Base-by-base conservation (phyloP, 2,329 filamentous ascomycete genomes). In the Coniochaeta sp. region DNA sequence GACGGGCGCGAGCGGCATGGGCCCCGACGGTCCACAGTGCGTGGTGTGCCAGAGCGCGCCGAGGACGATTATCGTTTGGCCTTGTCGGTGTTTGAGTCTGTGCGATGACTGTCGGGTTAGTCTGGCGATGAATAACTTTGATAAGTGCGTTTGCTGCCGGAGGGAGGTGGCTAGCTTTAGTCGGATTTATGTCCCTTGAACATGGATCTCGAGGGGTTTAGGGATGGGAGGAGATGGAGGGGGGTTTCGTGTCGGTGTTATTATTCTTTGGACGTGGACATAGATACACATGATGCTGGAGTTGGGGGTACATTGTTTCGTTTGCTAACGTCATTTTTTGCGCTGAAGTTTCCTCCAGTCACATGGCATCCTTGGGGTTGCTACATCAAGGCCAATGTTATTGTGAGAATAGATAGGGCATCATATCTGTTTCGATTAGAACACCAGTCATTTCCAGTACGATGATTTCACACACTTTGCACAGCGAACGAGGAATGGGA, bases 71-170 rank as follows among this genome's bases (percentile, higher is more conserved):
- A 87, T 99, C 51, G 86, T 96, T 2, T 97, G 94, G 94, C 94
- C 94, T 0, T 99, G 94, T 66, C 87, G 94, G 2, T 99, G 94
- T 65, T 77, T 99, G 53, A 92, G 89, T 59, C 77, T 97, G 12
- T 97, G 94, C 65, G 94, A 99, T 66, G 94, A 97, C 59, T 97
- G 94, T 65, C 79, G 94, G 28, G 88, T 97, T 31, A 92, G 89
- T 40, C 76, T 97, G 56, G 94, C 94, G 3, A 91, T 95, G 83
- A 95, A 96, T 66, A 97, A 97, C 66, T 97, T 95, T 66, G 89
- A 91, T 57, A 95, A 89, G 64, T 99, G 94, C 65, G 91, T 97
- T 33, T 97, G 92, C 62, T 97, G 94, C 67, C 81, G 94, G 49
- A 82, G 89, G 52, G 87, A 94, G 60, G 90, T 97, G 27, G 82